phyloP scores from a whole-genome alignment of 1,139 yeast genomes.

The Scheffersomyces cryptocercus region DNA sequence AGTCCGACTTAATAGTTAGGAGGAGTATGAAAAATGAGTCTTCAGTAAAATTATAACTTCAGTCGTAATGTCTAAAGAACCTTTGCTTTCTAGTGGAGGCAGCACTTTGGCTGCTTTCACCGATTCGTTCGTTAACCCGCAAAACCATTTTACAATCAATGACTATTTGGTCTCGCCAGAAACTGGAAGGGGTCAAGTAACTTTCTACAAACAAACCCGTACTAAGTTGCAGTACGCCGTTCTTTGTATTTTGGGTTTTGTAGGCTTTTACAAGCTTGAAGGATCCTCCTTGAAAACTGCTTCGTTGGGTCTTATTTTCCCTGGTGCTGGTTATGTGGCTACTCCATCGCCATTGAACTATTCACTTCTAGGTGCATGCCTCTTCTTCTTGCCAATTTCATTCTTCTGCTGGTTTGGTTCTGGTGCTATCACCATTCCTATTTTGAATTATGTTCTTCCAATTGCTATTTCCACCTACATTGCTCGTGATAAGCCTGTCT shows the following conservation, averaged over 20 bases:
- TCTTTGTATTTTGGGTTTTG: neutral
- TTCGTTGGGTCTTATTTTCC: constrained; percentile 1
- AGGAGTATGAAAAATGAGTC: too few species aligned
- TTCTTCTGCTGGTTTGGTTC: constrained; percentile 4
- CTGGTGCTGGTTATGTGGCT: constrained; percentile 3
- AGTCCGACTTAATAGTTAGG: too few species aligned
- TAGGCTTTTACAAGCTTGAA: neutral
- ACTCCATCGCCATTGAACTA: constrained; percentile 3
- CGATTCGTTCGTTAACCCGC: neutral
- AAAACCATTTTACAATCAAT: neutral
- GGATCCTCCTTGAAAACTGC: constrained; percentile 1
- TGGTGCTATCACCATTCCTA: constrained; percentile 1
- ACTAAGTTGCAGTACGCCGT: neutral
- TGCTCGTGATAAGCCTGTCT: neutral
- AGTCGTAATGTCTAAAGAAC: constrained; percentile 1
- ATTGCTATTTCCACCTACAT: neutral
- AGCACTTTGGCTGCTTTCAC: neutral
- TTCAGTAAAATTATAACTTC: too few species aligned
- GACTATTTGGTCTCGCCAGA: constrained; percentile 1
- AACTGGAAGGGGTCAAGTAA: neutral
- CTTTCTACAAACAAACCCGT: neutral
- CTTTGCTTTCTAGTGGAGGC: neutral
- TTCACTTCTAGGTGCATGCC: neutral
- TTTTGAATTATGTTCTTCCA: neutral
- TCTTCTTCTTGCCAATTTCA: constrained; percentile 3